Conservation (phyloP, 768 basidiomycete genomes). For the Suillus sp. region DNA sequence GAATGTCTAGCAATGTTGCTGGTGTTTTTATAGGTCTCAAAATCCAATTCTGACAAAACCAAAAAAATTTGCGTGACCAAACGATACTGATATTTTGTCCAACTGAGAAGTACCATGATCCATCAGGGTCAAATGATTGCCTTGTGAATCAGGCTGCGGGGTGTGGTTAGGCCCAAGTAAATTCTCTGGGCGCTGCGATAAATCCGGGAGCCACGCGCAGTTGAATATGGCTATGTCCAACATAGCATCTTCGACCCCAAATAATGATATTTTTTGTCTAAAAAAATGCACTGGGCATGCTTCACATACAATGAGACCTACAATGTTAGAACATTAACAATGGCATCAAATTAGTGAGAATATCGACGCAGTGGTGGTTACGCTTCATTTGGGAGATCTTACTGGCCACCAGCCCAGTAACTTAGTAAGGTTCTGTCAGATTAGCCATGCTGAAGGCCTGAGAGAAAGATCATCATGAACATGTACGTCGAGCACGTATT, state of each 20-base stretch:
- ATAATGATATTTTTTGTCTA: too few species aligned
- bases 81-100: neutral
- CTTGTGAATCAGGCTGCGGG: neutral
- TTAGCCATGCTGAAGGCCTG: neutral
- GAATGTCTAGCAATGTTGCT: conserved; percentile 1
- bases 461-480: too few species aligned
- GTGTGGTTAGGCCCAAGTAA: neutral
- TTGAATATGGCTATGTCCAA: too few species aligned
- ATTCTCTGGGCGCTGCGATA: too few species aligned
- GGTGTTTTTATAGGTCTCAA: conserved; percentile 9
- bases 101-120: too few species aligned
- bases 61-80: neutral
- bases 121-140: conserved; percentile 7
- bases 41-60: neutral
- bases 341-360: neutral
- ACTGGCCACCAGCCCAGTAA: neutral
- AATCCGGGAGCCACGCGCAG: too few species aligned
- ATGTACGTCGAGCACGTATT: neutral
- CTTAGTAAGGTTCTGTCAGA: neutral
- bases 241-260: too few species aligned
- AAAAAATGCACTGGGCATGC: neutral
- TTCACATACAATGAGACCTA: neutral
- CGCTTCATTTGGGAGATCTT: neutral
- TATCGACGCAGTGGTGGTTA: neutral
- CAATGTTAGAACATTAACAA: neutral